Percentiles rank a stretch among this genome's conserved stretches.
These are phyloP conservation scores for Coniochaeta sp. DNA, from an alignment of 2,329 filamentous ascomycete species.

Conservation along the genomic window DNA sequence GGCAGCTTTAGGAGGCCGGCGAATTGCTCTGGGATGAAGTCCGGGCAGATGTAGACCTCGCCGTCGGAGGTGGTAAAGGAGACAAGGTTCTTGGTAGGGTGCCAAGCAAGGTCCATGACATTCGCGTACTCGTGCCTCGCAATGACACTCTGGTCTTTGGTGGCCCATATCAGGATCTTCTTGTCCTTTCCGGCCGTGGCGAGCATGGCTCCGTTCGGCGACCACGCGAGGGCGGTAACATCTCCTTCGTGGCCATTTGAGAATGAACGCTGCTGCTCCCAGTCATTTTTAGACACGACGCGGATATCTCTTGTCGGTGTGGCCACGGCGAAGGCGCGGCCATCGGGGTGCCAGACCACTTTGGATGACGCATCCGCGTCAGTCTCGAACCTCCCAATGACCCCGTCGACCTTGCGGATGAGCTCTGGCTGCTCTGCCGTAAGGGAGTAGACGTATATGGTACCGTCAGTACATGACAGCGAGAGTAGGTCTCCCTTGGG, in stretches of 20 bases:
- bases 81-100: constrained; percentile 78
- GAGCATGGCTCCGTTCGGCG: constrained; percentile 85
- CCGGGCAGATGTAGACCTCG: constrained; percentile 83
- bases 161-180: constrained; percentile 79
- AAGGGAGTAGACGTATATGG: constrained; percentile 84
- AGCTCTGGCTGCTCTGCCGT: constrained; percentile 72
- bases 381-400: constrained; percentile 72
- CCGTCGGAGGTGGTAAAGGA: constrained; percentile 92
- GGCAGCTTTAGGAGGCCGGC: constrained; percentile 47
- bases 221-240: constrained; percentile 86
- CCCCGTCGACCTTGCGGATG: constrained; percentile 74
- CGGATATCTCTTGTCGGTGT: constrained; percentile 79
- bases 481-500: constrained; percentile 68
- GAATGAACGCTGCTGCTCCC: constrained; percentile 80
- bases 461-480: constrained; percentile 80
- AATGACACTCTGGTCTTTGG: constrained; percentile 75
- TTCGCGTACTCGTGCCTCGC: constrained; percentile 73
- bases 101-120: constrained; percentile 83
- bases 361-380: constrained; percentile 70
- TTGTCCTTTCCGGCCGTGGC: constrained; percentile 62
- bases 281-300: constrained; percentile 80
- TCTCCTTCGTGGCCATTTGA: constrained; percentile 72
- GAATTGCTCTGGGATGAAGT: constrained; percentile 56
- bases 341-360: constrained; percentile 89
- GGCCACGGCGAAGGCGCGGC: constrained; percentile 78